Conservation (phyloP, 2,329 filamentous ascomycete species). For the Kalmusia sp. region DNA sequence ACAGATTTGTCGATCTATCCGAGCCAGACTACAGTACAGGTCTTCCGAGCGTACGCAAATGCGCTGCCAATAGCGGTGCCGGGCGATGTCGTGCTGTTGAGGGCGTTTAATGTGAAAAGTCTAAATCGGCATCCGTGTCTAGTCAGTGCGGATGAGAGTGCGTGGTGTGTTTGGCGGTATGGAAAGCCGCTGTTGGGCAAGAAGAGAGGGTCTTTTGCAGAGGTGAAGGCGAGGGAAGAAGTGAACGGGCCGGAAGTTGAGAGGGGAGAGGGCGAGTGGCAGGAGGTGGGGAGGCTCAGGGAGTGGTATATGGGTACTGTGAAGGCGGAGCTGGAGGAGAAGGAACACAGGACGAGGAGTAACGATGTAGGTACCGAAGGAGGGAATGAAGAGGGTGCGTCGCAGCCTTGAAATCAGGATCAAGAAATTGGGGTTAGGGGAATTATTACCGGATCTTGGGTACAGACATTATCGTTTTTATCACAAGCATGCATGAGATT, state of each 20-base stretch:
- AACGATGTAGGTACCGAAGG: too few species aligned
- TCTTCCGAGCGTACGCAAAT: constrained; percentile 53
- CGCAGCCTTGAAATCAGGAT: too few species aligned
- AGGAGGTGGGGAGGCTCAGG: constrained; percentile 48
- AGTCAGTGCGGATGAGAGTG: constrained; percentile 51
- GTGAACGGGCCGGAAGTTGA: constrained; percentile 55
- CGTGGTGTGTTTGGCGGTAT: constrained; percentile 58
- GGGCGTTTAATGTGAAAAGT: constrained; percentile 52
- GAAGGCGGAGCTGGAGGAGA: constrained; percentile 21
- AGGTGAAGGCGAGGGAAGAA: constrained; percentile 48
- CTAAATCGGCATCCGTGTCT: constrained; percentile 44
- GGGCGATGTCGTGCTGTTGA: constrained; percentile 55
- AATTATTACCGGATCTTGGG: too few species aligned
- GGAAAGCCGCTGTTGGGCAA: constrained; percentile 36
- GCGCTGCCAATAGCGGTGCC: constrained; percentile 49
- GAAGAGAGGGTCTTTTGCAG: constrained; percentile 35
- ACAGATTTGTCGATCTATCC: constrained; percentile 47
- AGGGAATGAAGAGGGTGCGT: too few species aligned
- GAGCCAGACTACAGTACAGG: constrained; percentile 40
- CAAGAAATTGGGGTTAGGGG: too few species aligned
- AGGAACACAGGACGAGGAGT: constrained; percentile 24
- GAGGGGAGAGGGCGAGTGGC: constrained; percentile 53
- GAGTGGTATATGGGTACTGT: constrained; percentile 45
- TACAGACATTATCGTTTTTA: too few species aligned
- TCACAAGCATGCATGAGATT: too few species aligned